phyloP scores from a whole-genome alignment of 1,284 basidiomycete genomes.

The Nidula niveotomentosa region DNA sequence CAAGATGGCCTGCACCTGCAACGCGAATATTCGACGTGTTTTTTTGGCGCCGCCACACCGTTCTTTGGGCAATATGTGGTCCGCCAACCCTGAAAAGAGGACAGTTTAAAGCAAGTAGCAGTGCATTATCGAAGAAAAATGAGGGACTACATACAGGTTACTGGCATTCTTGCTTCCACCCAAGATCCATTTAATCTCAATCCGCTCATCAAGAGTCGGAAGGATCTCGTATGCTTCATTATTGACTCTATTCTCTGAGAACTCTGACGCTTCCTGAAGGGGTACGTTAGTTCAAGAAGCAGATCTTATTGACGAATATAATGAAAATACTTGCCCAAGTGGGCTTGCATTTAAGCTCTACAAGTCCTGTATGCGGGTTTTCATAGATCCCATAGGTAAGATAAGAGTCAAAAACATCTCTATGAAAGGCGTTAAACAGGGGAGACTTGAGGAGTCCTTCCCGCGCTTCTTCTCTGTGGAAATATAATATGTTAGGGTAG shows the following conservation, averaged over 20 bases:
- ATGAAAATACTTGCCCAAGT: conserved; percentile 5
- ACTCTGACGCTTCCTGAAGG: conserved; percentile 17
- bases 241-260: conserved; percentile 15
- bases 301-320: too few species aligned
- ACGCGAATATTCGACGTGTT: conserved; percentile 23
- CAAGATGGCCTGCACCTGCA: conserved; percentile 21
- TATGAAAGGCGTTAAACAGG: conserved; percentile 17
- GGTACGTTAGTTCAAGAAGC: too few species aligned
- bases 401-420: conserved; percentile 16
- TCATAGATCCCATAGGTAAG: conserved; percentile 15
- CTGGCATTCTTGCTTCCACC: conserved; percentile 17
- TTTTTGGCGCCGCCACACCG: conserved; percentile 19
- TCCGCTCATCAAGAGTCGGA: conserved; percentile 17
- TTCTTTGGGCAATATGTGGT: conserved; percentile 10
- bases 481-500: not conserved
- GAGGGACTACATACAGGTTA: conserved; percentile 9
- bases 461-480: conserved; percentile 17
- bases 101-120: not conserved
- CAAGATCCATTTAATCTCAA: conserved; percentile 21
- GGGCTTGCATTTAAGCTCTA: conserved; percentile 17
- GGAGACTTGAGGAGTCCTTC: conserved; percentile 14
- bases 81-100: conserved; percentile 19
- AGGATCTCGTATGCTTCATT: conserved; percentile 21
- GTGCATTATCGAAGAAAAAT: not conserved
- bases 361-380: conserved; percentile 14